These are phyloP conservation scores for Mytilinidion resinicola DNA, from an alignment of 495 filamentous ascomycete genomes.

Conservation along the genomic window DNA sequence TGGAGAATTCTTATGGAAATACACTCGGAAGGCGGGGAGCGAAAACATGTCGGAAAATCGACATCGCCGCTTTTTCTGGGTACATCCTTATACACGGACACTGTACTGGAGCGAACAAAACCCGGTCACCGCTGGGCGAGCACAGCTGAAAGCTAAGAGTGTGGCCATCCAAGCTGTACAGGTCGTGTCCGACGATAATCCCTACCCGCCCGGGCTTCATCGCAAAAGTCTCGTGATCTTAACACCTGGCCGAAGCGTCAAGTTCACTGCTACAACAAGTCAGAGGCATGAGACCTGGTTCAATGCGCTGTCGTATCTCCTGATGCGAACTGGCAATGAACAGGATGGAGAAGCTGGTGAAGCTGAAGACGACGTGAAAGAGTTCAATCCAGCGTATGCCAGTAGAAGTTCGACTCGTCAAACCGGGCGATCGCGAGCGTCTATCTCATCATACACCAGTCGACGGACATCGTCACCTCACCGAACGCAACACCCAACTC, in stretches of 20 bases:
- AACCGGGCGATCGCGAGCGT: constrained; percentile 53
- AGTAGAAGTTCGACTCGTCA: constrained; percentile 48
- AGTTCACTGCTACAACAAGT: constrained; percentile 89
- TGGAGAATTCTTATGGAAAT: constrained; percentile 98
- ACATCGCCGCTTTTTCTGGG: constrained; percentile 96
- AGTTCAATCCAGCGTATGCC: constrained; percentile 73
- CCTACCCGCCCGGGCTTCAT: constrained; percentile 88
- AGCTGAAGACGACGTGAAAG: constrained; percentile 72
- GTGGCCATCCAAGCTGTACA: constrained; percentile 89
- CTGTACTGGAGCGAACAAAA: constrained; percentile 95
- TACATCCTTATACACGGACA: constrained; percentile 94
- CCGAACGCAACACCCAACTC: constrained; percentile 36
- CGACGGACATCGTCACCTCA: constrained; percentile 54
- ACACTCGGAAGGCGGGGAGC: constrained; percentile 85
- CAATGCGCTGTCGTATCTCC: constrained; percentile 89
- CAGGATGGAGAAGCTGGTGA: constrained; percentile 49
- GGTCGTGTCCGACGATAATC: constrained; percentile 93
- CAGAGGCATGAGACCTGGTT: constrained; percentile 98
- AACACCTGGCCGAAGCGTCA: constrained; percentile 78
- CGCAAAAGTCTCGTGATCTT: constrained; percentile 86
- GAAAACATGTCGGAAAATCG: constrained; percentile 79
- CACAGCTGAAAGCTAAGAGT: constrained; percentile 84
- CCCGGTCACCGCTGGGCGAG: constrained; percentile 67
- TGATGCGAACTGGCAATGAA: constrained; percentile 65
- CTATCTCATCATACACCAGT: constrained; percentile 78